Base-by-base conservation (phyloP, 2,329 filamentous ascomycete genomes). In the Mollisia scopiformis region DNA sequence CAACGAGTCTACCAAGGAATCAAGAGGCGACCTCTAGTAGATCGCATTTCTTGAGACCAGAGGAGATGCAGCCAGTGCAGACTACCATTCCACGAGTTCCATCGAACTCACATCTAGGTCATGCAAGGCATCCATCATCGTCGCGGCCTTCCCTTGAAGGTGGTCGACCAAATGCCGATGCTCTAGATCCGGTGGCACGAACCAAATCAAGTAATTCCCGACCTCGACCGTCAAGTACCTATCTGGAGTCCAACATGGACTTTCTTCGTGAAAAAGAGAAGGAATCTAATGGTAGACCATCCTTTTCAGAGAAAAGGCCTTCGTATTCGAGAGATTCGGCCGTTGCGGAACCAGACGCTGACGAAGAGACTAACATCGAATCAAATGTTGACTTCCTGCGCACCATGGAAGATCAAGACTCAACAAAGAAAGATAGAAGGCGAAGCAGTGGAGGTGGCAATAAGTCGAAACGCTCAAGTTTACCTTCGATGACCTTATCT, bases 361-460 rank as follows among this genome's bases (percentile, higher is more conserved):
- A 71, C 52, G 70, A 84, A 76, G 85, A 88, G 19, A 83, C 80
- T 53, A 88, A 85, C 60, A 91, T 95, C 65, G 79, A 88, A 62
- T 93, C 91, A 2, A 92, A 95, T 68, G 85, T 96, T 23, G 92
- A 95, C 46, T 96, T 92, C 70, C 79, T 97, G 19, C 88, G 91
- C 41, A 88, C 87, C 1, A 88, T 91, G 76, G 92, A 96, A 82
- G 79, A 86, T 62, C 76, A 80, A 1, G 85, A 85, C 53, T 77
- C 80, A 49, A 84, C 87, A 16, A 72, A 69, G 43, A 72, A 72
- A 47, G 79, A 86, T 59, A 80, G 81, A 67, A 80, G 85, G 33
- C 75, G 79, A 30, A 85, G 80, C 60, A 80, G 76, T 65, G 87
- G 84, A 62, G 82, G 77, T 3, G 78, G 75, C 49, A 68, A 81